Conservation (phyloP, 345 rosid species). For the Nephelium lappaceum region DNA sequence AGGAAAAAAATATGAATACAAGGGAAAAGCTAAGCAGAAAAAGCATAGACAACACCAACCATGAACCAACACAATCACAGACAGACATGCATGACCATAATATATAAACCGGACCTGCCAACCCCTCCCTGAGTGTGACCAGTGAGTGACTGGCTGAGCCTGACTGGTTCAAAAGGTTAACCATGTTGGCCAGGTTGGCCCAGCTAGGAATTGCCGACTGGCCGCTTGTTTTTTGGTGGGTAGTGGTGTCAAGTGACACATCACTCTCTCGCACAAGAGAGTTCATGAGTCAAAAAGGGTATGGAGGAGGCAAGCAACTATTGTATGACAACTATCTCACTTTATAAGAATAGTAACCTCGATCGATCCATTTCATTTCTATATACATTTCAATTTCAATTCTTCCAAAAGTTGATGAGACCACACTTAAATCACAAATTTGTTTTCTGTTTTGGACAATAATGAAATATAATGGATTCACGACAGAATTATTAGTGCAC, state of each 20-base stretch:
- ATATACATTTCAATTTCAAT: not conserved
- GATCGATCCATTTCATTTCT: not conserved
- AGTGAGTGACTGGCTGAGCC: not conserved
- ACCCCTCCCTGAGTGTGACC: not conserved
- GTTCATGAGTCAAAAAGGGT: conserved; percentile 1
- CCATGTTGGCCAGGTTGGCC: conserved; percentile 34
- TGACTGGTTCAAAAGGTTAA: conserved; percentile 25
- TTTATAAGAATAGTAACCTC: not conserved
- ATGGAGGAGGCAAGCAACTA: not conserved
- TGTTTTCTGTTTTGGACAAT: not conserved
- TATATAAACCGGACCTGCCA: too few relatives aligned
- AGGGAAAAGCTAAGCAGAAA: too few relatives aligned
- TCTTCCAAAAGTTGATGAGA: conserved; percentile 14
- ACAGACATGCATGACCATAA: too few relatives aligned
- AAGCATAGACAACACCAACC: too few relatives aligned
- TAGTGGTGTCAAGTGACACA: conserved; percentile 19
- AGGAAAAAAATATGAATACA: too few relatives aligned
- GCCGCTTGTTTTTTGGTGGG: conserved; percentile 16
- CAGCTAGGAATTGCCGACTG: conserved; percentile 33
- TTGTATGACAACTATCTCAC: conserved; percentile 3
- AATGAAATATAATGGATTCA: not conserved
- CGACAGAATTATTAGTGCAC: too few relatives aligned
- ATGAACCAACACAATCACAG: too few relatives aligned
- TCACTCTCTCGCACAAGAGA: not conserved
- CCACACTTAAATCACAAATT: conserved; percentile 1